phyloP scores from a whole-genome alignment of 768 basidiomycete genomes.

The Piloderma croceum region DNA sequence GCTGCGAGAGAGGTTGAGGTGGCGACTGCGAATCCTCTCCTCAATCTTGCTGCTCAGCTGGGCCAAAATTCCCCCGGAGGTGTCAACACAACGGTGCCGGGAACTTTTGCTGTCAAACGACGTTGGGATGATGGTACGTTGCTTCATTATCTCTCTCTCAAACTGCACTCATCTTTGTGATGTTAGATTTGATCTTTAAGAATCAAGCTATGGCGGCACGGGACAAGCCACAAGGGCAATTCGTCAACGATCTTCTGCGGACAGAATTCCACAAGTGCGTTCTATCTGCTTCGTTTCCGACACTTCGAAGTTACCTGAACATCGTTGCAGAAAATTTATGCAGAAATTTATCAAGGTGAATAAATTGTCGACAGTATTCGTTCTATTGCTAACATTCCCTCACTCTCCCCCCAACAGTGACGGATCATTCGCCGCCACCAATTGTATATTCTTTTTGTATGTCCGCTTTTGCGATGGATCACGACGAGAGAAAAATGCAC shows the following conservation, averaged over 20 bases:
- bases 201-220: constrained; percentile 80
- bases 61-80: constrained; percentile 64
- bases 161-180: constrained; percentile 11
- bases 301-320: constrained; percentile 2
- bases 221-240: constrained; percentile 65
- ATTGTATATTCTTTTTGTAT: no score
- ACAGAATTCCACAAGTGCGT: constrained; percentile 91
- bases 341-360: constrained; percentile 80
- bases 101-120: constrained; percentile 86
- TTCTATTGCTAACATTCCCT: no score
- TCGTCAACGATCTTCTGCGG: constrained; percentile 92
- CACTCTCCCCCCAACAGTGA: no score
- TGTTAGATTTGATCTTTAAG: constrained; percentile 95
- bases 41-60: constrained; percentile 88
- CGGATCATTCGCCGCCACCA: no score
- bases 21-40: constrained; percentile 80
- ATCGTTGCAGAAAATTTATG: constrained; percentile 74
- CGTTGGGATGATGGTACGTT: constrained; percentile 89
- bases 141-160: not conserved
- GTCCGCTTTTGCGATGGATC: no score
- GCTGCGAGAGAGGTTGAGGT: constrained; percentile 74
- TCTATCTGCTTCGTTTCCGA: constrained; percentile 1
- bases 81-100: constrained; percentile 66
- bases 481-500: no score
- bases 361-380: constrained; percentile 1